A percentile compares a stretch with the other conserved stretches of the same genome.
phyloP scores from a whole-genome alignment of 108 stramenopile genomes.

The Nannochloropsis granulata region DNA sequence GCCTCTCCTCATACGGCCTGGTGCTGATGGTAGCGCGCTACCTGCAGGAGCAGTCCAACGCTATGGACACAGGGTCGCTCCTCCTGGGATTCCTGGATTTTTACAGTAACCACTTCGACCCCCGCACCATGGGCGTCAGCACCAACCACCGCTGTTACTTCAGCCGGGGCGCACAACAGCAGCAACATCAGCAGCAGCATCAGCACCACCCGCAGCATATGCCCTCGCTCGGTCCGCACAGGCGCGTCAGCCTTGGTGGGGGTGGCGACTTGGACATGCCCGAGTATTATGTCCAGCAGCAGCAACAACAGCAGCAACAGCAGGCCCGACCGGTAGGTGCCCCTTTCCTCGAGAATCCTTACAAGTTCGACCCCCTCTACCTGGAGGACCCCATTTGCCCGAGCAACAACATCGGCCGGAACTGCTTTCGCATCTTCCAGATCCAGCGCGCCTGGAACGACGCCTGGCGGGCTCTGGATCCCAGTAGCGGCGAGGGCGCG shows the following conservation, averaged over 20 bases:
- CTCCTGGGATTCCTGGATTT: conserved; percentile 81
- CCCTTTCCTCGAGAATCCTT: neutral
- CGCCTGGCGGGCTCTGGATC: conserved; percentile 8
- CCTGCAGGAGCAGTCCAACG: conserved; percentile 24
- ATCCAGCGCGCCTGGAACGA: conserved; percentile 31
- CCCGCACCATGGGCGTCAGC: conserved; percentile 57
- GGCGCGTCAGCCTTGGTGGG: neutral
- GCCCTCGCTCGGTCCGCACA: neutral
- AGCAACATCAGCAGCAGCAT: neutral
- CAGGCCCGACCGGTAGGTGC: neutral
- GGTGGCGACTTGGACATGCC: neutral
- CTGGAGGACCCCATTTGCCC: conserved; percentile 74
- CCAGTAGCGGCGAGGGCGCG: neutral
- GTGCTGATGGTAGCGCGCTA: conserved; percentile 69
- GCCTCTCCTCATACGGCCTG: conserved; percentile 69
- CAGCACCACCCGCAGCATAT: neutral
- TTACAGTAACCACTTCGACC: conserved; percentile 79
- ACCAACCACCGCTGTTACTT: neutral
- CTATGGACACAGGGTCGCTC: conserved; percentile 67
- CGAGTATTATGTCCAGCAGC: neutral
- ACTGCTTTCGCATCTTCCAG: conserved; percentile 64
- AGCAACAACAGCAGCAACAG: neutral
- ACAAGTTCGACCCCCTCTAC: conserved; percentile 66
- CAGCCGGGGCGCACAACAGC: neutral
- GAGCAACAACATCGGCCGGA: conserved; percentile 79